A percentile compares a stretch with the other conserved stretches of the same genome.
phyloP scores from a whole-genome alignment of 768 basidiomycete genomes.

The Mycena epipterygia region DNA sequence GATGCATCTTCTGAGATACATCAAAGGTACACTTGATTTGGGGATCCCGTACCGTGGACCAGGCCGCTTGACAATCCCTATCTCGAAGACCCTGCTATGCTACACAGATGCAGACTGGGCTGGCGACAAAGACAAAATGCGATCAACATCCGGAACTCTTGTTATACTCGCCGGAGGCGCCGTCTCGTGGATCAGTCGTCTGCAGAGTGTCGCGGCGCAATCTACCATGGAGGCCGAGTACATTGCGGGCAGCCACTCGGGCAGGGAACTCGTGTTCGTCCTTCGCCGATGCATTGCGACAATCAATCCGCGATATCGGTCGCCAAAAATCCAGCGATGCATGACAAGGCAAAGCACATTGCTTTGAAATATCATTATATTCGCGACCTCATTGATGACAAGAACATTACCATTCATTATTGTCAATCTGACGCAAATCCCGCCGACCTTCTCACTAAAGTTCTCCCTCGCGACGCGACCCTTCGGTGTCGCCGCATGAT shows the following conservation, averaged over 20 bases:
- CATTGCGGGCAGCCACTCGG: not conserved
- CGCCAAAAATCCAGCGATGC: not conserved
- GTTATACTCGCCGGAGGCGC: not conserved
- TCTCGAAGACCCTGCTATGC: not conserved
- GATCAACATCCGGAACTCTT: not conserved
- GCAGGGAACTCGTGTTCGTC: not conserved
- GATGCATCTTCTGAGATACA: not conserved
- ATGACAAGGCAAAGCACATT: conserved; percentile 12
- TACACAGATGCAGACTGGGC: conserved; percentile 5
- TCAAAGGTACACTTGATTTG: not conserved
- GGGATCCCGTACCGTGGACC: not conserved
- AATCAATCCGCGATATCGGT: not conserved
- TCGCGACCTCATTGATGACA: not conserved
- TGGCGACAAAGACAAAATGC: not conserved
- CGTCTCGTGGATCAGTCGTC: not conserved
- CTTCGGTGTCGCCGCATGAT: too few species aligned
- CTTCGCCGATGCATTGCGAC: conserved; percentile 1
- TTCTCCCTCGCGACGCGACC: too few species aligned
- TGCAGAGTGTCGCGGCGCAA: not conserved
- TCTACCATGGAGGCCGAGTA: conserved; percentile 12
- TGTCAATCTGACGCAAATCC: not conserved
- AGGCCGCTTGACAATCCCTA: not conserved
- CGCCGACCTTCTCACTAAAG: not conserved
- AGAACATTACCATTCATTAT: not conserved
- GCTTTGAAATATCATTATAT: conserved; percentile 2